Conservation (phyloP, 495 filamentous ascomycete species). For the Lophiostoma macrostomum region DNA sequence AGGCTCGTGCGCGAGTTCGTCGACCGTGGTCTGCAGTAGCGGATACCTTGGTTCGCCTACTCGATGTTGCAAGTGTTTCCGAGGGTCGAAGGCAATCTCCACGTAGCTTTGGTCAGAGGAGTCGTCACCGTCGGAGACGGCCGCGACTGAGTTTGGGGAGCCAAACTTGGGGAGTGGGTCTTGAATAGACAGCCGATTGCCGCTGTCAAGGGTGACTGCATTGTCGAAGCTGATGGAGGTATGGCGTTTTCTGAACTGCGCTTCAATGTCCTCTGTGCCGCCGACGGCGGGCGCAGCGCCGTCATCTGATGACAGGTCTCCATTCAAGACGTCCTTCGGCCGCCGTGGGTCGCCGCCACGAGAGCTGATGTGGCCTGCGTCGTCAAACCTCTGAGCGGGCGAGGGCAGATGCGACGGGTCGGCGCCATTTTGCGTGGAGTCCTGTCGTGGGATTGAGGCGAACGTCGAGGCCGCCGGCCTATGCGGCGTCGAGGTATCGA, state of each 20-base stretch:
- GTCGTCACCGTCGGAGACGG: slow-evolving; percentile 24
- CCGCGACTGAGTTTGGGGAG: slow-evolving; percentile 6
- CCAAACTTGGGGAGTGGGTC: slow-evolving; percentile 38
- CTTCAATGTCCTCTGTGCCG: slow-evolving; percentile 22
- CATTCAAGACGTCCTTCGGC: slow-evolving; percentile 5
- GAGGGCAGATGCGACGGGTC: background rate
- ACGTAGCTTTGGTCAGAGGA: slow-evolving; percentile 23
- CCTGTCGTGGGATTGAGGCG: slow-evolving; percentile 25
- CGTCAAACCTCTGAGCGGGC: background rate
- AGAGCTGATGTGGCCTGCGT: background rate
- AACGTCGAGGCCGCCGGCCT: slow-evolving; percentile 31
- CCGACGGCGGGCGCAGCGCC: slow-evolving; percentile 1
- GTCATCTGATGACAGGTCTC: background rate
- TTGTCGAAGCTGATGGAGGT: slow-evolving; percentile 45
- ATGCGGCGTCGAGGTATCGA: slow-evolving; percentile 27
- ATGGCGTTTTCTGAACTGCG: slow-evolving; percentile 29
- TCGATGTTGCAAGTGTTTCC: slow-evolving; percentile 13
- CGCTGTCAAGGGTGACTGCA: slow-evolving; percentile 43
- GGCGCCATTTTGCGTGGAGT: slow-evolving; percentile 16
- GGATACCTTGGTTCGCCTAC: slow-evolving; percentile 32
- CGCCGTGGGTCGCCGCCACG: slow-evolving; percentile 8
- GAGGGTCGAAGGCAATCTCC: slow-evolving; percentile 16
- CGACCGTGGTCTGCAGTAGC: slow-evolving; percentile 34
- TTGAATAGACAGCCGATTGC: slow-evolving; percentile 36
- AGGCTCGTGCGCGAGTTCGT: slow-evolving; percentile 14